Evolutionary conservation across 768 basidiomycete genomes (phyloP).

Genomic region (Trametes sanguinea): DNA sequence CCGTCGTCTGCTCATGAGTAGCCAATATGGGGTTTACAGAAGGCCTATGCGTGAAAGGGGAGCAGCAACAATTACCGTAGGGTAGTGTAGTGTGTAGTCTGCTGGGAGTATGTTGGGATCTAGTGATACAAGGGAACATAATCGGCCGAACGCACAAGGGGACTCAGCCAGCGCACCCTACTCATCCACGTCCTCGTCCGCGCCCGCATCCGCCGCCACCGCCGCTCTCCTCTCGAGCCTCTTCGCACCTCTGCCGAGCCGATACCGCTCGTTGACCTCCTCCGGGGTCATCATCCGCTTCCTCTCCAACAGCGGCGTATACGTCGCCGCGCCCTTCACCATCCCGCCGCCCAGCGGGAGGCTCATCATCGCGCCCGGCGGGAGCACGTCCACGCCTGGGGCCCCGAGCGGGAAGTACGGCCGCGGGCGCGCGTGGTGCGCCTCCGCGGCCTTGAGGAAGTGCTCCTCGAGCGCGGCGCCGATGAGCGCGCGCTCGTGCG

Average conservation of each 20-base stretch:
- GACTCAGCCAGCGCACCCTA: neutral
- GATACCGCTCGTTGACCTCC: conserved; percentile 78
- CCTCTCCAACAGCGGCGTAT: conserved; percentile 66
- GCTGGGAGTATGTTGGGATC: too few relatives aligned
- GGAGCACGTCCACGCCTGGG: conserved; percentile 11
- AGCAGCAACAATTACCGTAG: too few relatives aligned
- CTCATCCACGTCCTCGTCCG: conserved; percentile 21
- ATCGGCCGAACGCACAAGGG: too few relatives aligned
- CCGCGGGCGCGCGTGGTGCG: conserved; percentile 48
- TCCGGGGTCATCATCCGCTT: conserved; percentile 71
- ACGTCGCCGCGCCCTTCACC: conserved; percentile 59
- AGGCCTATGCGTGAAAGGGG: too few relatives aligned
- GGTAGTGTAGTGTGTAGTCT: too few relatives aligned
- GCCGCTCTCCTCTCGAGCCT: conserved; percentile 27
- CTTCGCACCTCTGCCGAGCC: conserved; percentile 61
- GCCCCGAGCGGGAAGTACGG: conserved; percentile 40
- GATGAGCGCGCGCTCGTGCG: conserved; percentile 60
- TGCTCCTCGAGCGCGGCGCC: conserved; percentile 64
- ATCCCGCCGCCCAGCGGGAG: conserved; percentile 77
- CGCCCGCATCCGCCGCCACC: neutral
- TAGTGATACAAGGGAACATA: too few relatives aligned
- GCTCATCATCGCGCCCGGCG: conserved; percentile 37
- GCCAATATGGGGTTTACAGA: too few relatives aligned
- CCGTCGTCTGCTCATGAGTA: too few relatives aligned
- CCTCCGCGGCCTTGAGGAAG: conserved; percentile 59